Evolutionary conservation across 345 rosid species (phyloP).

Genomic region (Eucalyptus urophylla): DNA sequence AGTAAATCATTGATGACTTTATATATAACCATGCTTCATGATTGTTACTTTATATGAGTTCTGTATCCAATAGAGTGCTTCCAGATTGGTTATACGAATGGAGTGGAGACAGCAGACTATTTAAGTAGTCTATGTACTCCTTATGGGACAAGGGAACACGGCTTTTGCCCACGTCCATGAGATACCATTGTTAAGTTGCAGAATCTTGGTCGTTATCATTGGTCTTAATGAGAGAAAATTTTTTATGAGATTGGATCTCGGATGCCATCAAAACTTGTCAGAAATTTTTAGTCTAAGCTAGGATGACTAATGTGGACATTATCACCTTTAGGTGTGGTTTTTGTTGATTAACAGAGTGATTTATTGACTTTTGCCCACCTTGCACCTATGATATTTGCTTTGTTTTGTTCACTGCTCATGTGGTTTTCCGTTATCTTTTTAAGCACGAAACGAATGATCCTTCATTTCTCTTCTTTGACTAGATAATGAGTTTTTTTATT

Average conservation of each 20-base stretch:
- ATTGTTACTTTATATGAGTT: neutral
- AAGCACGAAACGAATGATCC: neutral
- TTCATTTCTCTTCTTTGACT: neutral
- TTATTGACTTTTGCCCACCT: neutral
- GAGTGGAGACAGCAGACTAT: neutral
- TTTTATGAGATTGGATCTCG: neutral
- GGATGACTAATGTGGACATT: neutral
- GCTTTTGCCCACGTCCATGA: neutral
- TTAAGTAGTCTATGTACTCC: neutral
- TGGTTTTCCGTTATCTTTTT: neutral
- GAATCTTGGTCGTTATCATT: neutral
- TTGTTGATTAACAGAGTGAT: neutral
- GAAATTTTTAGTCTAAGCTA: neutral
- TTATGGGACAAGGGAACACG: neutral
- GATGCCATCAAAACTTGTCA: neutral
- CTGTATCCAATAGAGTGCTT: neutral
- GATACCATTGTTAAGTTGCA: neutral
- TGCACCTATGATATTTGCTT: neutral
- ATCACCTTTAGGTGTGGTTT: neutral
- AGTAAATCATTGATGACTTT: neutral
- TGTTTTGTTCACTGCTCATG: neutral
- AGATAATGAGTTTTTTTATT: neutral
- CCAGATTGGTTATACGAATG: neutral
- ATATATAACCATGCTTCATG: neutral
- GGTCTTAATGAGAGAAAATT: neutral